phyloP scores from a whole-genome alignment of 2,329 filamentous ascomycete genomes.

The Metarhizium brunneum region DNA sequence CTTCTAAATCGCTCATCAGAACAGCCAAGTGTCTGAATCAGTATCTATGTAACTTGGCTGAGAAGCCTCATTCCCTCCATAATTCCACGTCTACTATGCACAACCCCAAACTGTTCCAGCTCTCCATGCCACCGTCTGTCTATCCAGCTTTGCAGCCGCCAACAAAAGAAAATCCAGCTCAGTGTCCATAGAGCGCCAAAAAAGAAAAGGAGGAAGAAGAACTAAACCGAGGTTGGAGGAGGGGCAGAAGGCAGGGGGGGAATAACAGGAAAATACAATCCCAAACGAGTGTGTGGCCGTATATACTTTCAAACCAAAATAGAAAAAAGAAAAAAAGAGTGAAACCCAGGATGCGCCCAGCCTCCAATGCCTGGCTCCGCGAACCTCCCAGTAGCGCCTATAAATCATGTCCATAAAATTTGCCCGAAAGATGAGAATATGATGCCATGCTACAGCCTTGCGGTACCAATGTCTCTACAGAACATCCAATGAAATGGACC shows the following conservation, averaged over 20 bases:
- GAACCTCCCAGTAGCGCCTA: conserved; percentile 3
- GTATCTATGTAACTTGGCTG: not conserved
- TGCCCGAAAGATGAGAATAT: not conserved
- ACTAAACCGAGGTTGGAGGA: not conserved
- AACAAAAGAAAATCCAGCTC: conserved; percentile 6
- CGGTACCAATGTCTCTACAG: not conserved
- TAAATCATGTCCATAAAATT: conserved; percentile 2
- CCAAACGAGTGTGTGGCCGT: conserved; percentile 4
- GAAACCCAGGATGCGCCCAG: conserved; percentile 4
- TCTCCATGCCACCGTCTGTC: conserved; percentile 2
- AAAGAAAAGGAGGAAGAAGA: not conserved
- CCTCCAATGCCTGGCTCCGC: not conserved
- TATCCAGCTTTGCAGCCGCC: conserved; percentile 7
- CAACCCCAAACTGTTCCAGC: not conserved
- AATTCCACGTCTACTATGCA: conserved; percentile 1
- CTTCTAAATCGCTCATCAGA: not conserved
- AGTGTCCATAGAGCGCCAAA: not conserved
- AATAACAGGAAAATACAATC: conserved; percentile 1
- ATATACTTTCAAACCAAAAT: not conserved
- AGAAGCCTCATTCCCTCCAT: not conserved
- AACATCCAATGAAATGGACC: not conserved
- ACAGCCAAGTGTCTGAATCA: not conserved
- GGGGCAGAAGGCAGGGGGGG: not conserved
- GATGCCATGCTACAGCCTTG: not conserved
- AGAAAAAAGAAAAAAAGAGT: conserved; percentile 3